A percentile compares a stretch with the other conserved stretches of the same genome.
Evolutionary conservation across 2,329 filamentous ascomycete genomes (phyloP).

Genomic region (Tolypocladium paradoxum): DNA sequence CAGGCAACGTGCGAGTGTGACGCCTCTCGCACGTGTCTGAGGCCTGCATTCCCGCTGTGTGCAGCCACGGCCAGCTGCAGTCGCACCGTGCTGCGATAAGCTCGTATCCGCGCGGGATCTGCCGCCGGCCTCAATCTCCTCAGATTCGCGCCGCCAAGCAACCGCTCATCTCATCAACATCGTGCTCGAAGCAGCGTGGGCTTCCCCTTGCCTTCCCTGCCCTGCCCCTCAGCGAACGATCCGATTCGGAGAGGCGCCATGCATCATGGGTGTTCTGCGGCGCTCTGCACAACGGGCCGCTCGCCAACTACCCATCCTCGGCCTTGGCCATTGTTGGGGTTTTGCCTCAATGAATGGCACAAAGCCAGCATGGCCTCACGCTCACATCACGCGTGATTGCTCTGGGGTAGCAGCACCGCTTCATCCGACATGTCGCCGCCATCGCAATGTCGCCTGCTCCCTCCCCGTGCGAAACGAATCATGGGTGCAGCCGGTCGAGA

Average conservation of each 20-base stretch:
- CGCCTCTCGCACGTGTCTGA: too few relatives aligned
- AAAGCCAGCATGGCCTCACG: neutral
- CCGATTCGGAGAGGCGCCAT: neutral
- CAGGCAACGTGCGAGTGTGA: too few relatives aligned
- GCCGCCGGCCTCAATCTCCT: too few relatives aligned
- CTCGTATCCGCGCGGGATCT: too few relatives aligned
- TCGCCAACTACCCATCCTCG: neutral
- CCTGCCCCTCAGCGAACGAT: neutral
- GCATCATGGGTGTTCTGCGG: neutral
- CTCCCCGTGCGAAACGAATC: slow-evolving; percentile 2
- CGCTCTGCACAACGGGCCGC: neutral
- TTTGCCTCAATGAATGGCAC: neutral
- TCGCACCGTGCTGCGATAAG: too few relatives aligned
- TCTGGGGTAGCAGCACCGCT: neutral
- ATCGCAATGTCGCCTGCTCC: slow-evolving; percentile 1
- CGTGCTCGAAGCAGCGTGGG: neutral
- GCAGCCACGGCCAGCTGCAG: too few relatives aligned
- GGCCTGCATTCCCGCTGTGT: too few relatives aligned
- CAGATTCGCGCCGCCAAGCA: too few relatives aligned
- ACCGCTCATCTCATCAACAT: neutral
- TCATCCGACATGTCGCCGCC: neutral
- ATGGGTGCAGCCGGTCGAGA: slow-evolving; percentile 3
- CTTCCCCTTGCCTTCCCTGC: neutral
- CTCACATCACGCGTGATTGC: neutral
- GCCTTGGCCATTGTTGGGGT: neutral